These are phyloP conservation scores for Fusarium nanum DNA, from an alignment of 2,329 filamentous ascomycete genomes.

Conservation along the genomic window DNA sequence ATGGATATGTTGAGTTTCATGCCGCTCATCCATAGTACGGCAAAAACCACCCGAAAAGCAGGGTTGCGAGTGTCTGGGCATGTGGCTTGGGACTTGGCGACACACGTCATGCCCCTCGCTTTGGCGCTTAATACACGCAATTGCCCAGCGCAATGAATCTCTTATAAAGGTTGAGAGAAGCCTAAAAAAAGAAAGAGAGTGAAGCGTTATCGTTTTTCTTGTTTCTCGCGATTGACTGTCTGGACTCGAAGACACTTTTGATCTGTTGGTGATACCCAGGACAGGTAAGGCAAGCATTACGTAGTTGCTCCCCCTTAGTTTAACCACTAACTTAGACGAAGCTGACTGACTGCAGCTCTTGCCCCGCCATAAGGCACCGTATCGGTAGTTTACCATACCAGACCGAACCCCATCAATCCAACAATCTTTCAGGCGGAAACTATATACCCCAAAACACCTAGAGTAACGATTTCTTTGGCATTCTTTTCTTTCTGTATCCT, in stretches of 20 bases:
- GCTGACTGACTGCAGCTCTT: constrained; percentile 37
- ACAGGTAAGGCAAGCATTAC: constrained; percentile 18
- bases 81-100: constrained; percentile 49
- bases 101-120: constrained; percentile 49
- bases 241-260: not conserved
- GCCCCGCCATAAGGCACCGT: constrained; percentile 36
- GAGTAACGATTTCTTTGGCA: constrained; percentile 20
- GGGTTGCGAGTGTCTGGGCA: constrained; percentile 45
- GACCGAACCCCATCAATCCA: constrained; percentile 8
- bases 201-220: not conserved
- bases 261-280: constrained; percentile 21
- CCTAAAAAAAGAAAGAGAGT: not conserved
- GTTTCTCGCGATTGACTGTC: not conserved
- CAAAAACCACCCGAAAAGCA: constrained; percentile 44
- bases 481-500: constrained; percentile 5
- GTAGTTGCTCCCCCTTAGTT: constrained; percentile 27
- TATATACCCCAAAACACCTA: constrained; percentile 15
- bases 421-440: constrained; percentile 18
- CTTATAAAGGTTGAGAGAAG: constrained; percentile 23
- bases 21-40: constrained; percentile 31
- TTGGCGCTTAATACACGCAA: constrained; percentile 40
- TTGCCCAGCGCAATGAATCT: constrained; percentile 13
- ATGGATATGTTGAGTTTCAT: constrained; percentile 13
- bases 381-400: constrained; percentile 13
- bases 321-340: constrained; percentile 12